These are phyloP conservation scores for Penicillium argentinense DNA, from an alignment of 495 filamentous ascomycete genomes.

Conservation along the genomic window DNA sequence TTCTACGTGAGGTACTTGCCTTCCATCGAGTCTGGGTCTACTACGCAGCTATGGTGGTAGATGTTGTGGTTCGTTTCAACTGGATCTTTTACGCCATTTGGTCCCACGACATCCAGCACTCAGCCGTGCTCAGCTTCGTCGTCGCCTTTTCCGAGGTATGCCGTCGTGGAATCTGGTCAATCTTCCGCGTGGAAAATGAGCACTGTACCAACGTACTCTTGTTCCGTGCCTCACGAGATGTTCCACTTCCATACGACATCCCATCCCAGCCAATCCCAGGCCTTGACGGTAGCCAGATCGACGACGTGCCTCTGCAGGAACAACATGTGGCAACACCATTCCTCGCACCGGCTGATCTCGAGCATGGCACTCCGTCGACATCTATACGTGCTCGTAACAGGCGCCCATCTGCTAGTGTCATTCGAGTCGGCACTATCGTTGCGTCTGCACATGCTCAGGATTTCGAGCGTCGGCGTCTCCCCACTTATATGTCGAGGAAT, in stretches of 20 bases:
- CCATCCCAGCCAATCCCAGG: conserved; percentile 26
- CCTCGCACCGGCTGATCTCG: conserved; percentile 29
- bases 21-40: conserved; percentile 78
- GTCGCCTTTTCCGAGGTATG: conserved; percentile 74
- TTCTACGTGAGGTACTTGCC: conserved; percentile 77
- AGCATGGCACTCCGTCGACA: conserved; percentile 28
- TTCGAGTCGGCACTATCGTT: conserved; percentile 60
- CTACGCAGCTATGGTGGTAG: conserved; percentile 78
- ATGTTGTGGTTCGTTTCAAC: conserved; percentile 88
- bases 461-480: conserved; percentile 71
- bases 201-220: conserved; percentile 85
- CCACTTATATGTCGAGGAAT: conserved; percentile 32
- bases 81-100: conserved; percentile 96
- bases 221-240: conserved; percentile 79
- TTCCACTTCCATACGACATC: conserved; percentile 77
- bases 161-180: conserved; percentile 81
- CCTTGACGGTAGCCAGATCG: conserved; percentile 20
- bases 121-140: conserved; percentile 71
- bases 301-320: conserved; percentile 35
- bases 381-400: conserved; percentile 28
- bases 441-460: conserved; percentile 80
- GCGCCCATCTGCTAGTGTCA: conserved; percentile 32
- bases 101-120: conserved; percentile 74
- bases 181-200: conserved; percentile 96
- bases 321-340: conserved; percentile 21